A percentile compares a stretch with the other conserved stretches of the same genome.
phyloP scores from a whole-genome alignment of 2,329 filamentous ascomycete species.

The Colletotrichum abscissum region DNA sequence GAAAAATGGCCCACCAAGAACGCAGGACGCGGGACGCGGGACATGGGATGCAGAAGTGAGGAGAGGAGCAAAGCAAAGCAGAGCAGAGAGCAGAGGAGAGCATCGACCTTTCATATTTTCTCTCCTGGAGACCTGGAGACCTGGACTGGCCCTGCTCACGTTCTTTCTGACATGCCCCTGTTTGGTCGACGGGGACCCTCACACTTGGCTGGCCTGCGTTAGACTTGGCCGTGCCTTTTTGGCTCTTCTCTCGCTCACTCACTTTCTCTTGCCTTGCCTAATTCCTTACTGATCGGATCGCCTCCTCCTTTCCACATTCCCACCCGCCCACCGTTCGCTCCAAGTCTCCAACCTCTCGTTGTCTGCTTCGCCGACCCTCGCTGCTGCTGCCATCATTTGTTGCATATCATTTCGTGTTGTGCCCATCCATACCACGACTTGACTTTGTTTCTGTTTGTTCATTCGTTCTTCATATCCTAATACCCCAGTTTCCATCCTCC shows the following conservation, averaged over 20 bases:
- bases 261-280: neutral
- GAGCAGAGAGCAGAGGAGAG: neutral
- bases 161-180: constrained; percentile 6
- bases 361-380: constrained; percentile 32
- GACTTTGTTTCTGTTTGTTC: constrained; percentile 18
- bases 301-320: constrained; percentile 36
- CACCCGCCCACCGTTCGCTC: constrained; percentile 19
- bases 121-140: too few species aligned
- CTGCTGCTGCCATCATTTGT: constrained; percentile 33
- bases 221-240: constrained; percentile 12
- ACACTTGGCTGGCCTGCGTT: constrained; percentile 6
- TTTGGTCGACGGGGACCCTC: neutral
- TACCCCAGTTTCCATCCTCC: constrained; percentile 18
- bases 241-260: neutral
- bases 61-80: neutral
- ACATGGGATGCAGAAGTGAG: neutral
- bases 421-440: constrained; percentile 25
- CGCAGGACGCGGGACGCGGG: neutral
- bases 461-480: constrained; percentile 31
- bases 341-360: constrained; percentile 30
- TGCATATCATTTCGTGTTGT: constrained; percentile 29
- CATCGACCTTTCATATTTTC: constrained; percentile 4
- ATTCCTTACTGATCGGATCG: constrained; percentile 28
- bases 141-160: neutral
- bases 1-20: neutral